Evolutionary conservation across 2,329 filamentous ascomycete genomes (phyloP), one percentile per base, ranked within the genome.

Genomic region (Dichotomopilus funicola): DNA sequence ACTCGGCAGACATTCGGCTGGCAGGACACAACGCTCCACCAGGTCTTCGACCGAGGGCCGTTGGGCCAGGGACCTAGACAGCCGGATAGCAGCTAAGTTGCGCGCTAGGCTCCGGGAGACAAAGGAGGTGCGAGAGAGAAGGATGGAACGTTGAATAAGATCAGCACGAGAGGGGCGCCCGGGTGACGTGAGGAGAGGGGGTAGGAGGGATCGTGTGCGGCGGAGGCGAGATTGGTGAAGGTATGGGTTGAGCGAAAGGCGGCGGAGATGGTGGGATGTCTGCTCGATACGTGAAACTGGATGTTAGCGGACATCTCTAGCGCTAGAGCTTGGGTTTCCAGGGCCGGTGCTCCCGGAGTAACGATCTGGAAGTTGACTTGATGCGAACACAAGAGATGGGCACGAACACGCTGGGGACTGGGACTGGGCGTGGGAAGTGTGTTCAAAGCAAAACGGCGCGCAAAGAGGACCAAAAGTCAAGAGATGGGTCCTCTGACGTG

Each of bases 41-140:
- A 89, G 74, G 7, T 76, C 75, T 57, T 81, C 77, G 5, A 79
- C 74, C 2, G 81, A 78, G 0, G 85, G 85, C 1, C 86, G 77
- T 7, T 76, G 71, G 13, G 80, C 77, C 2, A 89, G 74, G 9
- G 79, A 78, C 48, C 81, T 79, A 33, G 83, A 80, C 4, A 89
- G 75, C 35, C 81, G 80, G 64, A 88, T 88, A 51, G 80, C 79
- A 5, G 83, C 80, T 2, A 89, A 75, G 11, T 78, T 85, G 54
- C 83, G 79, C 46, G 80, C 81, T 2, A 89, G 77, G 27, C 76
- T 74, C 19, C 84, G 79, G 3, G 85, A 86, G 31, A 85, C 78
- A 46, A 85, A 76, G 37, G 85, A 81, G 11, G 83, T 88, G 53
- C 78, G 75, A 42, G 84, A 86, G 43, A 88, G 70, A 69, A 88